These are phyloP conservation scores for Herpotrichia juniperi DNA, from an alignment of 2,329 filamentous ascomycete species.

Conservation along the genomic window DNA sequence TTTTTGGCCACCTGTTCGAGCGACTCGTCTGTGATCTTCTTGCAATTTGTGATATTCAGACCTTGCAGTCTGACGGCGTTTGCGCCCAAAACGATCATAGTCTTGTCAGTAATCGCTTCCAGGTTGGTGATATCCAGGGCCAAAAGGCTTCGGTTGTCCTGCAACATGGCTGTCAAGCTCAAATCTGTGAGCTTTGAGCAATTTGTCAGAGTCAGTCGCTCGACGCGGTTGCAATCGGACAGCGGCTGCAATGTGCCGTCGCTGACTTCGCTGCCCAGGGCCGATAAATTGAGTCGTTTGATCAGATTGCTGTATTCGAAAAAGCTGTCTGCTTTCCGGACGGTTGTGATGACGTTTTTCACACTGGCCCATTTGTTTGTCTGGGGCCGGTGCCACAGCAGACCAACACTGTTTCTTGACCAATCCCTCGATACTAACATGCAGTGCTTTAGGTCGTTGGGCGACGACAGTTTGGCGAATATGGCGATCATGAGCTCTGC, in stretches of 20 bases:
- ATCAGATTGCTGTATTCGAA: slow-evolving; percentile 91
- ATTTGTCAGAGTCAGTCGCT: slow-evolving; percentile 90
- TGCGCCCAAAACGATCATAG: slow-evolving; percentile 76
- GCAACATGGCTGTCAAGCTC: slow-evolving; percentile 79
- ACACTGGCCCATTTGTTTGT: slow-evolving; percentile 88
- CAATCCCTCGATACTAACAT: slow-evolving; percentile 95
- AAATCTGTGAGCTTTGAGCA: slow-evolving; percentile 84
- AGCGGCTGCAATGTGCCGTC: slow-evolving; percentile 89
- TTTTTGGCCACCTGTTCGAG: slow-evolving; percentile 79
- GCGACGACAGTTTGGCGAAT: slow-evolving; percentile 80
- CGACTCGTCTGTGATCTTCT: slow-evolving; percentile 83
- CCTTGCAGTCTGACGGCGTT: slow-evolving; percentile 88
- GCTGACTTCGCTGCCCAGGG: slow-evolving; percentile 76
- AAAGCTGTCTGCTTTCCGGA: slow-evolving; percentile 74
- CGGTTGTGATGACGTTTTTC: slow-evolving; percentile 77
- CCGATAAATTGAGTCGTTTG: slow-evolving; percentile 87
- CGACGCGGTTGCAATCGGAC: slow-evolving; percentile 83
- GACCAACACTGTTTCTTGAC: slow-evolving; percentile 89
- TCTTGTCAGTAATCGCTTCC: slow-evolving; percentile 78
- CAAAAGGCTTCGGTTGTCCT: slow-evolving; percentile 79
- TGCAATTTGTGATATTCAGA: slow-evolving; percentile 88
- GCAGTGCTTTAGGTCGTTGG: slow-evolving; percentile 80
- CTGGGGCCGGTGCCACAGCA: slow-evolving; percentile 92
- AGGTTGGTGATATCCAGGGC: slow-evolving; percentile 90
- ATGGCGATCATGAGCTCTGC: slow-evolving; percentile 94